Percentiles rank a stretch among this genome's conserved stretches.
Conservation (phyloP, 192 early-diverging fungal genomes). For the Coemansia sp. region DNA sequence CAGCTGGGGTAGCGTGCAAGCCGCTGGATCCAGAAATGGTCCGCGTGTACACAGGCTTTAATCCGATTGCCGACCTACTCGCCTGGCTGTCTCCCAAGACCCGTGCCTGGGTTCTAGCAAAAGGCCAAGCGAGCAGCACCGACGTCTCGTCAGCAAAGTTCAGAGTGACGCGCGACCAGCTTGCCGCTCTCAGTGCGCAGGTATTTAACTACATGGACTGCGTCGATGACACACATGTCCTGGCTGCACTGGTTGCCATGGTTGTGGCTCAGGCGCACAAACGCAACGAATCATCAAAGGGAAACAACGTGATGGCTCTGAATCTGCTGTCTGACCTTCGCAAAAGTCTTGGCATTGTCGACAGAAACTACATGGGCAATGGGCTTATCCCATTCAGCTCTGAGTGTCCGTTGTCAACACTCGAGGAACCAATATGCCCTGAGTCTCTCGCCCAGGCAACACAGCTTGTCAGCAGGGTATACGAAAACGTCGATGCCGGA, state of each 20-base stretch:
- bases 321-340: constrained; percentile 36
- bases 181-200: constrained; percentile 11
- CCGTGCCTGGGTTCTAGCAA: constrained; percentile 24
- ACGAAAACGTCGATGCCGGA: constrained; percentile 30
- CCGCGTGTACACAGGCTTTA: constrained; percentile 33
- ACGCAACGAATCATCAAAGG: background rate
- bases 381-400: constrained; percentile 40
- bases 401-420: constrained; percentile 23
- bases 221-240: constrained; percentile 22
- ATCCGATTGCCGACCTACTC: constrained; percentile 40
- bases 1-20: constrained; percentile 9
- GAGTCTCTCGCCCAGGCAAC: constrained; percentile 23
- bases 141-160: constrained; percentile 30
- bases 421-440: constrained; percentile 24
- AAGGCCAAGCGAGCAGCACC: constrained; percentile 16
- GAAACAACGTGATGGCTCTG: background rate
- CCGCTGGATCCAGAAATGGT: constrained; percentile 22
- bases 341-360: constrained; percentile 24
- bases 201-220: constrained; percentile 5
- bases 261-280: constrained; percentile 40
- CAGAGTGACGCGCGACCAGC: constrained; percentile 21
- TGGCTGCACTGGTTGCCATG: constrained; percentile 43
- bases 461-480: constrained; percentile 14
- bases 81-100: constrained; percentile 46
- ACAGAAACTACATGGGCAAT: constrained; percentile 45